These are phyloP conservation scores for Mycena amicta DNA, from an alignment of 768 basidiomycete species.

Conservation along the genomic window DNA sequence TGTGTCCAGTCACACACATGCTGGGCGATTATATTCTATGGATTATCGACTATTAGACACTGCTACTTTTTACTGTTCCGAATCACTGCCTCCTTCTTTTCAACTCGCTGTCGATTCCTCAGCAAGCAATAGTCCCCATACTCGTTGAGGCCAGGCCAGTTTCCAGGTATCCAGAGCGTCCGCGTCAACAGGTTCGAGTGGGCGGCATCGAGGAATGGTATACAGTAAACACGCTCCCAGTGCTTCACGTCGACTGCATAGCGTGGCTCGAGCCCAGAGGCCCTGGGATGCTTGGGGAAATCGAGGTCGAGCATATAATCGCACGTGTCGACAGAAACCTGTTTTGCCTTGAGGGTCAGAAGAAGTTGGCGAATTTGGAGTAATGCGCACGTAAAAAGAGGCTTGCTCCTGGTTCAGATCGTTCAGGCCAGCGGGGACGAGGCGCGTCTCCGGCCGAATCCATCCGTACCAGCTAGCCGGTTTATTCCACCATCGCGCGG, in stretches of 20 bases:
- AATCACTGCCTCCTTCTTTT: conserved; percentile 34
- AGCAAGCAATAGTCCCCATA: conserved; percentile 94
- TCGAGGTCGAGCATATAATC: conserved; percentile 92
- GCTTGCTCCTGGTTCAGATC: conserved; percentile 83
- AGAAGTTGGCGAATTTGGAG: conserved; percentile 2
- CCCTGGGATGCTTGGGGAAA: conserved; percentile 69
- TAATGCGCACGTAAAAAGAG: conserved; percentile 77
- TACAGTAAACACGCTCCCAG: conserved; percentile 85
- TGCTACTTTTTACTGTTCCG: conserved; percentile 5
- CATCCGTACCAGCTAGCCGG: conserved; percentile 15
- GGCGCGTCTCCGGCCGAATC: conserved; percentile 57
- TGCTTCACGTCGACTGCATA: conserved; percentile 63
- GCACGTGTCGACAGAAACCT: conserved; percentile 76
- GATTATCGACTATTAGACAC: background rate
- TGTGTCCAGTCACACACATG: background rate
- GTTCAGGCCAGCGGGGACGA: conserved; percentile 71
- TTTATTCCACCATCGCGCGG: conserved; percentile 46
- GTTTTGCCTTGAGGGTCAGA: conserved; percentile 9
- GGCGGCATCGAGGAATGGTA: conserved; percentile 80
- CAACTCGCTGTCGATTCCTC: conserved; percentile 53
- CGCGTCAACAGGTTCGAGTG: conserved; percentile 75
- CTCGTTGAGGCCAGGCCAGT: conserved; percentile 69
- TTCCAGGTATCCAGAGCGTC: conserved; percentile 78
- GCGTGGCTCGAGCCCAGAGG: conserved; percentile 71
- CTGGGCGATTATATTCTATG: background rate